Conservation (phyloP, 768 basidiomycete genomes). For the Tricholoma terreum region DNA sequence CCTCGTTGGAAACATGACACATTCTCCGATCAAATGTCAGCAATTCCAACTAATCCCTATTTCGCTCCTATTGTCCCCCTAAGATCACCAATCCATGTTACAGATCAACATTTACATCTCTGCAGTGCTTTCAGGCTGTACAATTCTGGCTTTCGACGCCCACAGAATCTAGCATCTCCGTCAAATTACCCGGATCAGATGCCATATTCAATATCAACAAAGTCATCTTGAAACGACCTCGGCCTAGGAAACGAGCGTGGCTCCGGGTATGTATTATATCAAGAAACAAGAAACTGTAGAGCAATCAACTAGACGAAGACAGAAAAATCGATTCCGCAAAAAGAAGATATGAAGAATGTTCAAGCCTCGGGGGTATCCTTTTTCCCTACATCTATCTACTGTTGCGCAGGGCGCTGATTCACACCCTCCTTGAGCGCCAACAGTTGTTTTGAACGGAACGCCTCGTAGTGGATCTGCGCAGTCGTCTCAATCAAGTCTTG, state of each 20-base stretch:
- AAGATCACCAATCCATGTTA: too few species aligned
- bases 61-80: too few species aligned
- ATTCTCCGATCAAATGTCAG: neutral
- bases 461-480: conserved; percentile 98
- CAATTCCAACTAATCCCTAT: too few species aligned
- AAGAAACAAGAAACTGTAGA: conserved; percentile 13
- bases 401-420: conserved; percentile 58
- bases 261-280: conserved; percentile 22
- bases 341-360: conserved; percentile 18
- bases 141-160: too few species aligned
- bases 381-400: conserved; percentile 21
- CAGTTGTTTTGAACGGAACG: conserved; percentile 98
- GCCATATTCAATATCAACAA: too few species aligned
- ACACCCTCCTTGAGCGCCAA: conserved; percentile 96
- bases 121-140: too few species aligned
- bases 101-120: too few species aligned
- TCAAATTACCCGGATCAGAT: neutral
- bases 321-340: conserved; percentile 14
- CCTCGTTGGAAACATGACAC: neutral
- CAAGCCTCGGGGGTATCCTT: conserved; percentile 22
- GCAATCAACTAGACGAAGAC: conserved; percentile 20
- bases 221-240: neutral
- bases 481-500: conserved; percentile 99
- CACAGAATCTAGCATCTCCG: too few species aligned
- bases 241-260: conserved; percentile 17